Evolutionary conservation across 2,329 filamentous ascomycete genomes (phyloP).

Genomic region (Dendryphion nanum): DNA sequence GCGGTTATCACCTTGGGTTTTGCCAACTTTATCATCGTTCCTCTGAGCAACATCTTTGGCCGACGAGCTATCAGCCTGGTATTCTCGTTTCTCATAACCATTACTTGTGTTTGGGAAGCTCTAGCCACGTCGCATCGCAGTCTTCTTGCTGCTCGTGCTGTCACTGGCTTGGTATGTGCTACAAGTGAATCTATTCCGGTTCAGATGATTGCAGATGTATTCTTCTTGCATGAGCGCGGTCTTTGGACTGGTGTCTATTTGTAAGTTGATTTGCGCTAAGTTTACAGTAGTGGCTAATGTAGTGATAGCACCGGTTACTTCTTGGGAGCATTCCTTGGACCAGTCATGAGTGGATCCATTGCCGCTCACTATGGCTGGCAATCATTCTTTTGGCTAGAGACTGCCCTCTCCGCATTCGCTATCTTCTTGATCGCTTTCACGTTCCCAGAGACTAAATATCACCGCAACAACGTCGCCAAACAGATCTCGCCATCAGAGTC

Average conservation of each 20-base stretch:
- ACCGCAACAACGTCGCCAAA: slow-evolving; percentile 20
- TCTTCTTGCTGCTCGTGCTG: slow-evolving; percentile 43
- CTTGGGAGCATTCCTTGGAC: slow-evolving; percentile 44
- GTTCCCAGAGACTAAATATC: slow-evolving; percentile 46
- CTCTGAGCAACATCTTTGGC: slow-evolving; percentile 46
- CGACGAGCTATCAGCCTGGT: slow-evolving; percentile 41
- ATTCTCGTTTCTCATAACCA: slow-evolving; percentile 41
- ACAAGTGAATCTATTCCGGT: slow-evolving; percentile 45
- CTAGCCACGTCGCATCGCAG: slow-evolving; percentile 43
- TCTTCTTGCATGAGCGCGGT: slow-evolving; percentile 46
- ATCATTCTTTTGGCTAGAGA: slow-evolving; percentile 49
- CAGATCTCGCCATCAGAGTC: slow-evolving; percentile 3
- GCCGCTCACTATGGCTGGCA: slow-evolving; percentile 44
- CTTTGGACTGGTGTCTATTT: slow-evolving; percentile 42
- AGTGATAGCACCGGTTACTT: slow-evolving; percentile 40
- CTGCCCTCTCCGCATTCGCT: slow-evolving; percentile 40
- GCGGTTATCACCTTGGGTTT: slow-evolving; percentile 47
- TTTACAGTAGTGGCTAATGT: slow-evolving; percentile 3
- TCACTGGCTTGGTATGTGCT: slow-evolving; percentile 45
- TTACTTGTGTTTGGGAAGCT: slow-evolving; percentile 47
- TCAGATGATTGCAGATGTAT: slow-evolving; percentile 46
- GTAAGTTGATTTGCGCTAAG: slow-evolving; percentile 12
- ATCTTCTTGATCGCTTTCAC: slow-evolving; percentile 40
- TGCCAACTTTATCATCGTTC: slow-evolving; percentile 46
- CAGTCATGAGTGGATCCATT: slow-evolving; percentile 45